A percentile compares a stretch with the other conserved stretches of the same genome.
Evolutionary conservation across 352 stramenopile genomes (phyloP).

Genomic region (Globisporangium parvum): DNA sequence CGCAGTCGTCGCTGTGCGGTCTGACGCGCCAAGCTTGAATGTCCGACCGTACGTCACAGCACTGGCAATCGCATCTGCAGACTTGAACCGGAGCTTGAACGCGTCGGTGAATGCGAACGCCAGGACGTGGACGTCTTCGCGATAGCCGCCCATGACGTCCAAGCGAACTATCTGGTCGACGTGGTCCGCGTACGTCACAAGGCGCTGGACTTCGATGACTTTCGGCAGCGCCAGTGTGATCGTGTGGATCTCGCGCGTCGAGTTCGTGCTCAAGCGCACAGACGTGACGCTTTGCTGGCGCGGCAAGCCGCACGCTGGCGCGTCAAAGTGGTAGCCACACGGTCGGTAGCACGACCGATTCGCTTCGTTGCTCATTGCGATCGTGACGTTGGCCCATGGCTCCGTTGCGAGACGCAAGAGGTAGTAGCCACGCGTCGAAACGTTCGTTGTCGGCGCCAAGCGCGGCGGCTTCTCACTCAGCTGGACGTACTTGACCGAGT

Average conservation of each 20-base stretch:
- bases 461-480: constrained; percentile 10
- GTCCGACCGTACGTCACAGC: constrained; percentile 35
- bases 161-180: constrained; percentile 48
- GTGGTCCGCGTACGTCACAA: constrained; percentile 50
- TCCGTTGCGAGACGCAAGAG: constrained; percentile 45
- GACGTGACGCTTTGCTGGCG: constrained; percentile 62
- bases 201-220: constrained; percentile 57
- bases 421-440: constrained; percentile 30
- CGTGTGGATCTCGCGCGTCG: constrained; percentile 56
- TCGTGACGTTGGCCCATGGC: constrained; percentile 64
- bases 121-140: constrained; percentile 33
- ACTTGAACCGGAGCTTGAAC: constrained; percentile 44
- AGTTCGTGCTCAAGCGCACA: constrained; percentile 47
- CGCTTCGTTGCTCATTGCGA: constrained; percentile 73
- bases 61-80: constrained; percentile 19
- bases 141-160: constrained; percentile 39
- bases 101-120: constrained; percentile 41
- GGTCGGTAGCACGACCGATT: constrained; percentile 54
- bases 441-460: constrained; percentile 32
- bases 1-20: constrained; percentile 8
- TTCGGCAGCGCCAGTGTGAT: constrained; percentile 41
- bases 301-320: constrained; percentile 41
- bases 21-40: constrained; percentile 29
- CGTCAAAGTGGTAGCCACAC: constrained; percentile 65
- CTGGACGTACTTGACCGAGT: constrained; percentile 28